phyloP scores from a whole-genome alignment of 257 asterid genomes.

The Rauvolfia tetraphylla region DNA sequence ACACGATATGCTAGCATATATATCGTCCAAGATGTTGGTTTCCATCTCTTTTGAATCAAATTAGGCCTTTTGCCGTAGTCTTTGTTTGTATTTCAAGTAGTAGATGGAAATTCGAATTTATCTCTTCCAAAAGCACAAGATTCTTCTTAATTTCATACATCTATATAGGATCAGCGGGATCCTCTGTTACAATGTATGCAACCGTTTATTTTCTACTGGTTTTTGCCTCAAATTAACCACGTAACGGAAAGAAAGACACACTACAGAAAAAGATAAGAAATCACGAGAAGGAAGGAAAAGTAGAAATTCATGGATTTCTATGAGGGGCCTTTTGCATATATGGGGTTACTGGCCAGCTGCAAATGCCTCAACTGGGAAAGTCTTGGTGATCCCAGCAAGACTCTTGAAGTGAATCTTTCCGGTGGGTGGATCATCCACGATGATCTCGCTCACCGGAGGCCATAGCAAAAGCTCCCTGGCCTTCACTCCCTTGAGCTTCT shows the following conservation, averaged over 20 bases:
- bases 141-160: background rate
- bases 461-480: conserved; percentile 68
- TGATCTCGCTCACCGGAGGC: conserved; percentile 67
- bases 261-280: background rate
- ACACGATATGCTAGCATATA: too few species aligned
- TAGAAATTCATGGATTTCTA: background rate
- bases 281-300: background rate
- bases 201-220: conserved; percentile 20
- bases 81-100: background rate
- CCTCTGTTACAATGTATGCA: background rate
- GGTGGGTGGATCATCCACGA: conserved; percentile 39
- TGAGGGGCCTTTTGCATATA: background rate
- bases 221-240: conserved; percentile 4
- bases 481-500: conserved; percentile 72
- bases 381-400: conserved; percentile 72
- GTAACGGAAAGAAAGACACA: conserved; percentile 6
- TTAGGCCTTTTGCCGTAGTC: background rate
- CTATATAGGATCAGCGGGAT: too few species aligned
- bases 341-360: conserved; percentile 46
- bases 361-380: conserved; percentile 67
- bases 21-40: too few species aligned
- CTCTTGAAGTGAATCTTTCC: conserved; percentile 78
- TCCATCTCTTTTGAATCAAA: background rate
- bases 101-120: background rate
- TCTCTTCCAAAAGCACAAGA: background rate